These are phyloP conservation scores for Cichorium intybus DNA, from an alignment of 140 eudicot genomes.

Conservation along the genomic window DNA sequence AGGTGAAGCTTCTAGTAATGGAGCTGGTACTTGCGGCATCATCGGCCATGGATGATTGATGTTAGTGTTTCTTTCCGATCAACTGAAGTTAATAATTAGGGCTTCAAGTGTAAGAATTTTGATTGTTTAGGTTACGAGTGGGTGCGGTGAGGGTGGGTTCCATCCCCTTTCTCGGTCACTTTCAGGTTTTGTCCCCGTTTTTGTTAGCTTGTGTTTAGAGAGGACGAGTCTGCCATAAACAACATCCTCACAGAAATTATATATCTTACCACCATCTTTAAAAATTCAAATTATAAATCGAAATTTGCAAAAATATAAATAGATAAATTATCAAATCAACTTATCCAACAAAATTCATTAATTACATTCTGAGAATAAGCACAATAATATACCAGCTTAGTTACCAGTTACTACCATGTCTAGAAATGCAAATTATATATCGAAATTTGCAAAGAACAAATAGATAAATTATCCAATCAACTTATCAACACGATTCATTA, in stretches of 20 bases:
- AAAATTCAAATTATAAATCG: neutral
- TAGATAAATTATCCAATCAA: no score
- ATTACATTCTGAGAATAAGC: neutral
- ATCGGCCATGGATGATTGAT: conserved; percentile 20
- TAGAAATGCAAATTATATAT: no score
- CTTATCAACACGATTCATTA: no score
- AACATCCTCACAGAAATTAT: neutral
- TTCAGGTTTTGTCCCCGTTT: conserved; percentile 11
- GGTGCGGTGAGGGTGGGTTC: conserved; percentile 14
- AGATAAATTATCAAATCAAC: neutral
- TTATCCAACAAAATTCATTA: no score
- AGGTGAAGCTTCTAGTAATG: neutral
- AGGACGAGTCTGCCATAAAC: neutral
- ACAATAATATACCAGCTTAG: neutral
- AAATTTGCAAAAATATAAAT: neutral
- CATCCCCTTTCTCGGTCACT: conserved; percentile 8
- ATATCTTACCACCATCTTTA: neutral
- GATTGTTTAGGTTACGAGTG: neutral
- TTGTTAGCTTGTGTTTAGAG: neutral
- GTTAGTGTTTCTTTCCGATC: neutral
- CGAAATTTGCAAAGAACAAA: no score
- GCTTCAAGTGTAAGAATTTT: conserved; percentile 2
- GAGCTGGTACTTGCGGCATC: neutral
- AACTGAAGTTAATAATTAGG: conserved; percentile 9
- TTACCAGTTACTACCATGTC: no score